Evolutionary conservation across 495 filamentous ascomycete genomes (phyloP), one percentile per base, ranked within the genome.

Genomic region (Oidiodendron maius): DNA sequence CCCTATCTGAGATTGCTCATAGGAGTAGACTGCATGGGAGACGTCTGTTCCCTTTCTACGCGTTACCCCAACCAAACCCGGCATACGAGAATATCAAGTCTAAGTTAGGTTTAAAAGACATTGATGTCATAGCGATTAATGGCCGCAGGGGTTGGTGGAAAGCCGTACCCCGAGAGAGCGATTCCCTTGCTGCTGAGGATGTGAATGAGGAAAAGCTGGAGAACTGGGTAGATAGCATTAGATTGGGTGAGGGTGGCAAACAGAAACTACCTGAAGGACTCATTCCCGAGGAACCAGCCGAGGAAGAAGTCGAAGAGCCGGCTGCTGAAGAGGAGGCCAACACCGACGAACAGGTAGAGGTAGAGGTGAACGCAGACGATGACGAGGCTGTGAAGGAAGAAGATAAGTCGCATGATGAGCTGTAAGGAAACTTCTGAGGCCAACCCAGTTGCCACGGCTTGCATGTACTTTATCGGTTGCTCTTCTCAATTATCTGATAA

Each of bases 101-200:
- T 25, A 67, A 71, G 11, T 77, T 97, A 25, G 78, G 72, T 2
- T 68, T 96, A 46, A 61, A 59, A 4, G 72, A 77, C 16, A 59
- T 75, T 1, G 82, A 91, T 54, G 60, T 97, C 30, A 68, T 97
- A 28, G 90, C 89, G 9, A 58, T 95, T 30, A 96, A 96, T 64
- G 87, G 80, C 8, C 82, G 87, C 54, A 74, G 89, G 28, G 80
- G 80, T 18, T 97, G 93, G 94, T 94, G 82, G 76, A 81, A 85
- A 51, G 79, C 74, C 30, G 94, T 84, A 56, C 67, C 70, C 3
- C 16, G 21, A 20, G 12, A 16, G 13, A 38, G 32, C 13, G 26
- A 10, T 0, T 25, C 23, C 20, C 12, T 55, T 9, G 66, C 60
- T 13, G 76, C 82, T 18, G 59, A 59, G 5, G 69, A 72, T 46